phyloP scores from a whole-genome alignment of 345 rosid species.

The Acer saccharum region DNA sequence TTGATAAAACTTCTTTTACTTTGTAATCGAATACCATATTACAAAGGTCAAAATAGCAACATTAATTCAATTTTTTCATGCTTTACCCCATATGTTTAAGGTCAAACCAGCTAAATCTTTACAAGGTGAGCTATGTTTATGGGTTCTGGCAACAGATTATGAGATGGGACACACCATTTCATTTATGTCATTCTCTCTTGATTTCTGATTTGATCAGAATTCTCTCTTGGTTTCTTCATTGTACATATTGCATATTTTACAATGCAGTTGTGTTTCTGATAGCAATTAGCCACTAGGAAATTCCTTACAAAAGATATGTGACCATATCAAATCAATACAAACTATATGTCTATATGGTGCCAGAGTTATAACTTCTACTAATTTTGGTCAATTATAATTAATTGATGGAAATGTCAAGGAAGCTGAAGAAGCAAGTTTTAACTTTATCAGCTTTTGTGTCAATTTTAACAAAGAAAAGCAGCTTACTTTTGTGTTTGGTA shows the following conservation, averaged over 20 bases:
- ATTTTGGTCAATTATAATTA: background rate
- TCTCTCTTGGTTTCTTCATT: too few relatives aligned
- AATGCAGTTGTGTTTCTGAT: too few relatives aligned
- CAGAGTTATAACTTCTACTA: background rate
- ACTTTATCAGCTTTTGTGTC: background rate
- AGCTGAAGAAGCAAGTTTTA: background rate
- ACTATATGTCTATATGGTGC: background rate
- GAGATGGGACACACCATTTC: too few relatives aligned
- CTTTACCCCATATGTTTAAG: background rate
- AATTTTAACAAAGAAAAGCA: background rate
- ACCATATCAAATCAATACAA: too few relatives aligned
- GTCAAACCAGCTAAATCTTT: background rate
- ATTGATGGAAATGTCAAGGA: constrained; percentile 2
- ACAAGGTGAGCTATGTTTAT: background rate
- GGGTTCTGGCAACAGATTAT: too few relatives aligned
- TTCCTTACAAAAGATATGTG: too few relatives aligned
- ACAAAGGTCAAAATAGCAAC: background rate
- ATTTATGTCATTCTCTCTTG: too few relatives aligned
- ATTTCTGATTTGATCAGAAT: too few relatives aligned
- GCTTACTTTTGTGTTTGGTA: constrained; percentile 7
- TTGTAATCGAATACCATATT: background rate
- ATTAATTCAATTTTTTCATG: background rate
- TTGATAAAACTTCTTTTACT: background rate
- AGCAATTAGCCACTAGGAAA: too few relatives aligned
- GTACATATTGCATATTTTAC: too few relatives aligned